phyloP scores from a whole-genome alignment of 83 land plant species.

The Picea abies region DNA sequence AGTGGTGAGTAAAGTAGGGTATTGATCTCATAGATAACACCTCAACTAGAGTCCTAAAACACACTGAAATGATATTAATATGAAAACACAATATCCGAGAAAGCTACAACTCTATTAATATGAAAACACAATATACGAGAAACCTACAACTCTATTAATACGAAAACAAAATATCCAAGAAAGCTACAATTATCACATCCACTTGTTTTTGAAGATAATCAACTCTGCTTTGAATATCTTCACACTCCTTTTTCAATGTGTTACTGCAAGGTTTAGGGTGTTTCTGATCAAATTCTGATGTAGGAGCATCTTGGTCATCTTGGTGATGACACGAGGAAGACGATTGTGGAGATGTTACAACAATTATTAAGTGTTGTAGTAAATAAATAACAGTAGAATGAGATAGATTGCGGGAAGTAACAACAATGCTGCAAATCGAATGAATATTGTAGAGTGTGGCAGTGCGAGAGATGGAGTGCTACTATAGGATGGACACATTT shows the following conservation, averaged over 20 bases:
- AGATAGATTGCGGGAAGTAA: too few species aligned
- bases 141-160: conserved; percentile 7
- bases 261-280: conserved; percentile 62
- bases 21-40: neutral
- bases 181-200: conserved; percentile 43
- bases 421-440: too few species aligned
- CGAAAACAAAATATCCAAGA: too few species aligned
- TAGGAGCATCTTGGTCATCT: too few species aligned
- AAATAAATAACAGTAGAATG: too few species aligned
- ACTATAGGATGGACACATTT: too few species aligned
- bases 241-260: conserved; percentile 68
- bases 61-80: neutral
- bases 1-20: conserved; percentile 68
- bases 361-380: too few species aligned
- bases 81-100: neutral
- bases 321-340: too few species aligned
- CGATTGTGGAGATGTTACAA: too few species aligned
- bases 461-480: too few species aligned
- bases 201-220: conserved; percentile 79
- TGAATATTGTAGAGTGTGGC: too few species aligned
- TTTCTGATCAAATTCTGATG: conserved; percentile 45
- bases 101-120: conserved; percentile 9
- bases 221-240: conserved; percentile 85
- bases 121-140: neutral
- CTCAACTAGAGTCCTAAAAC: conserved; percentile 1